A percentile compares a stretch with the other conserved stretches of the same genome.
Conservation (phyloP, 495 filamentous ascomycete genomes). For the Podospora tetraspora region DNA sequence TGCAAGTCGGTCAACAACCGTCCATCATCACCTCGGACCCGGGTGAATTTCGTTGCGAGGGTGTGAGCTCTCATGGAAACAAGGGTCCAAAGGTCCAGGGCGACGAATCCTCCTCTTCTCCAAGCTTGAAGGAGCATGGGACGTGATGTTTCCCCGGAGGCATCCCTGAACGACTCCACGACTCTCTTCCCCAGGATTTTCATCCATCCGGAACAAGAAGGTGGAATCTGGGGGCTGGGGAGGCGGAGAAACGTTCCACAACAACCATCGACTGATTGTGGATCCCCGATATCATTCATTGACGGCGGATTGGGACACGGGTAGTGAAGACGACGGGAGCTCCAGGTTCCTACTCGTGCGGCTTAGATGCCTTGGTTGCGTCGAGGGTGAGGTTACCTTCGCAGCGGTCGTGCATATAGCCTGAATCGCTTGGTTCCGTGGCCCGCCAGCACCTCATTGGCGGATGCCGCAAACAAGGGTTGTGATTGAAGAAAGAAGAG, state of each 20-base stretch:
- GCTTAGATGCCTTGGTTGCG: background rate
- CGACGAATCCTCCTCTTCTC: background rate
- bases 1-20: background rate
- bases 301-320: background rate
- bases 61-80: background rate
- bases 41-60: background rate
- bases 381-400: constrained; percentile 1
- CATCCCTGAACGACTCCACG: background rate
- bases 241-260: background rate
- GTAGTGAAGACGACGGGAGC: background rate
- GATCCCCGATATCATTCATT: background rate
- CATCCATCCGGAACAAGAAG: background rate
- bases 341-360: constrained; percentile 8
- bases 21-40: background rate
- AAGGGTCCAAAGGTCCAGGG: background rate
- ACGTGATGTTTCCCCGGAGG: background rate
- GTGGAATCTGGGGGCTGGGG: background rate
- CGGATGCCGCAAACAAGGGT: background rate
- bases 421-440: constrained; percentile 16
- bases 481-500: constrained; percentile 3
- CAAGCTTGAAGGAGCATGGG: background rate
- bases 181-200: background rate
- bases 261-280: background rate
- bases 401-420: constrained; percentile 17
- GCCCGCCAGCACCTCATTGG: constrained; percentile 13